Evolutionary conservation across 805 yeast species (phyloP).

Genomic region (Starmerella geochares): DNA sequence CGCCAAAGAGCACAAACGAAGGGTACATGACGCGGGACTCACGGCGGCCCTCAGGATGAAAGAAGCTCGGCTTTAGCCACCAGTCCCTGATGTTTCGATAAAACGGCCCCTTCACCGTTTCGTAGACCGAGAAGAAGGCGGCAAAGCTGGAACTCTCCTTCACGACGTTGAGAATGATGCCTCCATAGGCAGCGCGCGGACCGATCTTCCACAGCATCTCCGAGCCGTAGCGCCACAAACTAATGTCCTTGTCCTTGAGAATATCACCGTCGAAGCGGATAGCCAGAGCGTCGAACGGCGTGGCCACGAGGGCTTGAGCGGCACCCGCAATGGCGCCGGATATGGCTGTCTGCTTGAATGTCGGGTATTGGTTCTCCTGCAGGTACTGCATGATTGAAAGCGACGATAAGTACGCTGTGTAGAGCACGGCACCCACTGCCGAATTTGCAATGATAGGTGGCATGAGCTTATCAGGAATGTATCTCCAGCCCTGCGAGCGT

Average conservation of each 20-base stretch:
- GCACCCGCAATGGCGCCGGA: constrained; percentile 85
- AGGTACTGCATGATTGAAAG: constrained; percentile 23
- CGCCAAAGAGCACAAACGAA: constrained; percentile 65
- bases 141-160: constrained; percentile 82
- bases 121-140: constrained; percentile 70
- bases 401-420: constrained; percentile 61
- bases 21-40: constrained; percentile 46
- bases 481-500: constrained; percentile 70
- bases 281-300: constrained; percentile 86
- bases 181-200: constrained; percentile 77
- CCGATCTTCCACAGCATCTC: constrained; percentile 66
- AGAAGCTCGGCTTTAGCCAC: constrained; percentile 27
- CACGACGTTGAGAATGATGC: constrained; percentile 62
- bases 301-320: constrained; percentile 79
- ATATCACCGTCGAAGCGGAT: constrained; percentile 72
- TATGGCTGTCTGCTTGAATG: constrained; percentile 40
- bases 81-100: constrained; percentile 28
- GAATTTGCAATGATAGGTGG: constrained; percentile 88
- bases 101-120: constrained; percentile 52
- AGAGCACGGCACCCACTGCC: constrained; percentile 75
- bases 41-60: constrained; percentile 27
- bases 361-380: constrained; percentile 36
- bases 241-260: constrained; percentile 32
- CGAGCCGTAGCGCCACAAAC: constrained; percentile 67
- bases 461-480: constrained; percentile 70